Percentiles rank a stretch among this genome's conserved stretches.
These are phyloP conservation scores for Pseudotsuga menziesii DNA, from an alignment of 75 land plant genomes.

Conservation along the genomic window DNA sequence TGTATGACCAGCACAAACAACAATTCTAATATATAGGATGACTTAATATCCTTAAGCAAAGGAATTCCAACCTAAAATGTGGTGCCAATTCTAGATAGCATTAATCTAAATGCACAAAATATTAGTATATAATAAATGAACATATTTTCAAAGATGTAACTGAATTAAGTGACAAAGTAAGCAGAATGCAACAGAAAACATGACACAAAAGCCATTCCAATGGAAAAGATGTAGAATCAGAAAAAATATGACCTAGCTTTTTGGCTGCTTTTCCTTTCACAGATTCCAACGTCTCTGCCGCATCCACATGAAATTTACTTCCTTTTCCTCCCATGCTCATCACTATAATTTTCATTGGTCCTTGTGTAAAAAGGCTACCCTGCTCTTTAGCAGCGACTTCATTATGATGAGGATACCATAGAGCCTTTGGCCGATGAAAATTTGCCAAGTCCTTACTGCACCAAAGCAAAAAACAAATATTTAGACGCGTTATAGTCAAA, in stretches of 20 bases:
- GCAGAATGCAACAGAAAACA: neutral
- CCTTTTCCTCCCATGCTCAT: constrained; percentile 93
- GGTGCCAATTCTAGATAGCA: neutral
- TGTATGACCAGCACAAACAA: neutral
- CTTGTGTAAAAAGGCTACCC: constrained; percentile 58
- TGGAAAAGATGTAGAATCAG: neutral
- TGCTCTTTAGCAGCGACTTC: constrained; percentile 87
- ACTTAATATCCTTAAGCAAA: neutral
- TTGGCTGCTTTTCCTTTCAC: constrained; percentile 79
- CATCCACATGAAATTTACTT: constrained; percentile 77
- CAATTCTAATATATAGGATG: neutral
- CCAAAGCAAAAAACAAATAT: neutral
- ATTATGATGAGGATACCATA: constrained; percentile 97
- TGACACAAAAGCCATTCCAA: neutral
- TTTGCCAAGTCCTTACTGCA: constrained; percentile 95
- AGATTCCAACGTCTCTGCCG: constrained; percentile 73
- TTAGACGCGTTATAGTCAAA: neutral
- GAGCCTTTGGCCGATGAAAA: constrained; percentile 96
- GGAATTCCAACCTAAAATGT: neutral
- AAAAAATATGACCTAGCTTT: constrained; percentile 67
- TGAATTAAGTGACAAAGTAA: neutral
- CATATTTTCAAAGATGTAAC: neutral
- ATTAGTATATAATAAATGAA: neutral
- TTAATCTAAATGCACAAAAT: neutral
- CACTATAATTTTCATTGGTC: constrained; percentile 85